A percentile compares a stretch with the other conserved stretches of the same genome.
phyloP scores from a whole-genome alignment of 2,329 filamentous ascomycete genomes.

The Sporothrix protearum region DNA sequence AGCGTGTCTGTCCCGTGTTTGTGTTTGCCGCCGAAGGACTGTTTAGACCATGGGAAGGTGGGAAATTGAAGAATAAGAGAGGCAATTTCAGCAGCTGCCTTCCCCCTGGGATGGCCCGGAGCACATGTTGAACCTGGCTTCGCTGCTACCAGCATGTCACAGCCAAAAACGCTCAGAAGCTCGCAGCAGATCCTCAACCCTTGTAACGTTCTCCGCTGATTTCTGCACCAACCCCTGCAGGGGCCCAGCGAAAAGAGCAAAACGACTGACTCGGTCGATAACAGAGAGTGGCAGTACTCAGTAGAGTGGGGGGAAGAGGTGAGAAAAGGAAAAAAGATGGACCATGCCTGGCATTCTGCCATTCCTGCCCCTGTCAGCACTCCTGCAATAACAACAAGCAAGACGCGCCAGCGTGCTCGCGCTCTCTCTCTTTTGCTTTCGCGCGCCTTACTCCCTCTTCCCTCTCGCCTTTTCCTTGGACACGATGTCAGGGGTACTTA shows the following conservation, averaged over 20 bases:
- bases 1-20: background rate
- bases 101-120: background rate
- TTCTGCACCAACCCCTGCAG: background rate
- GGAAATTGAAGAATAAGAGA: background rate
- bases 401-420: background rate
- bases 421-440: background rate
- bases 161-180: background rate
- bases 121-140: conserved; percentile 5
- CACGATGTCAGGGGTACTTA: conserved; percentile 7
- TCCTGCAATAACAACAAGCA: background rate
- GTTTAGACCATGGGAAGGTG: background rate
- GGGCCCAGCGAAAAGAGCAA: background rate
- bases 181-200: background rate
- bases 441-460: background rate
- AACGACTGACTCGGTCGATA: conserved; percentile 8
- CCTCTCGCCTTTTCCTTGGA: background rate
- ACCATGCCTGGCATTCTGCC: background rate
- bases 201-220: conserved; percentile 14
- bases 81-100: conserved; percentile 5
- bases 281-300: background rate
- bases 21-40: conserved; percentile 7
- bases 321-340: background rate
- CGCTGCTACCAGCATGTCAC: background rate
- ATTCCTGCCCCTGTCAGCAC: background rate
- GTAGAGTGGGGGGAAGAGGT: background rate